A percentile compares a stretch with the other conserved stretches of the same genome.
phyloP scores from a whole-genome alignment of 352 stramenopile species.

The Pythium rhizo-oryzae region DNA sequence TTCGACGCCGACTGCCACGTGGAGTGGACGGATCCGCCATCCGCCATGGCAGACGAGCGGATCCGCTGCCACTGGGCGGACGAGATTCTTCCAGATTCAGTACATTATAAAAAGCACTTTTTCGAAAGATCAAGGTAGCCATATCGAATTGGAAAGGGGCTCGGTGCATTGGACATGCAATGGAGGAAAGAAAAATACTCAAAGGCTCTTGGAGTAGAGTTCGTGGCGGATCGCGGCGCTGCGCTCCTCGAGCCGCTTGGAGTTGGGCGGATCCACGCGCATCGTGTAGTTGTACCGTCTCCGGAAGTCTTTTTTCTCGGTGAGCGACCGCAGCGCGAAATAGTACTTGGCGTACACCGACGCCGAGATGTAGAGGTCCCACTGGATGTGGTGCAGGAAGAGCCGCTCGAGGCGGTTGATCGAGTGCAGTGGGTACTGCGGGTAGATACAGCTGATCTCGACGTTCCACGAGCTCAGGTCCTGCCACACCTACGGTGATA shows the following conservation, averaged over 20 bases:
- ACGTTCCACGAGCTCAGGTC: conserved; percentile 98
- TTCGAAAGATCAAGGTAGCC: conserved; percentile 1
- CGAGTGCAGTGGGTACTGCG: conserved; percentile 96
- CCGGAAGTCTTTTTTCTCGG: conserved; percentile 91
- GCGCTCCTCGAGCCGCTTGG: conserved; percentile 83
- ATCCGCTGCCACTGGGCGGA: conserved; percentile 11
- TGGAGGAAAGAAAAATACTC: conserved; percentile 1
- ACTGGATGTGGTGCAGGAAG: conserved; percentile 98
- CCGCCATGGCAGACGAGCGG: neutral
- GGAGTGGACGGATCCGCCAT: conserved; percentile 13
- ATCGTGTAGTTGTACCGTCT: conserved; percentile 91
- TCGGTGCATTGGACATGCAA: neutral
- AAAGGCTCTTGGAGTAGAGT: conserved; percentile 87
- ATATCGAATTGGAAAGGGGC: neutral
- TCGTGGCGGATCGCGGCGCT: conserved; percentile 81
- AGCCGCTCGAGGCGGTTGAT: conserved; percentile 98
- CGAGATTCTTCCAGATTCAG: conserved; percentile 5
- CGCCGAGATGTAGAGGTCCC: conserved; percentile 98
- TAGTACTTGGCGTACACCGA: conserved; percentile 99
- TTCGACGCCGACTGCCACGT: conserved; percentile 16
- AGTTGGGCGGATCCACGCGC: conserved; percentile 85
- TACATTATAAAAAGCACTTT: conserved; percentile 11
- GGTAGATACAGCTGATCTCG: conserved; percentile 98
- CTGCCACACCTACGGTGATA: conserved; percentile 91
- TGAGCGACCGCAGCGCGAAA: conserved; percentile 96